Conservation (phyloP, 495 filamentous ascomycete species). For the Trypethelium eluteriae region DNA sequence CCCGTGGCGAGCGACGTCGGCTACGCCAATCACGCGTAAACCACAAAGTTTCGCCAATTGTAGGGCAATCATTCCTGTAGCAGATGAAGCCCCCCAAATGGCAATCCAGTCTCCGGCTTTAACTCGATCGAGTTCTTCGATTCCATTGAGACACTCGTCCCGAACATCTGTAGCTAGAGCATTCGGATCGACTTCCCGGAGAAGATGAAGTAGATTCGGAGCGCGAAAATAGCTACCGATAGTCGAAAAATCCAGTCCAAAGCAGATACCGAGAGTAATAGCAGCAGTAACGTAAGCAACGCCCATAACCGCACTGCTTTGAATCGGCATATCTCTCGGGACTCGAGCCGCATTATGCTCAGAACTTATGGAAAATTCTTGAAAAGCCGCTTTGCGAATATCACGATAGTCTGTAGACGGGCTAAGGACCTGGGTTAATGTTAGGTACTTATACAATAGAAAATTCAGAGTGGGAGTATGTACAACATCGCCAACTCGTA, state of each 20-base stretch:
- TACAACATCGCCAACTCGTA: conserved; percentile 51
- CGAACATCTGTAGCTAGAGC: conserved; percentile 47
- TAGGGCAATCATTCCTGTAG: conserved; percentile 50
- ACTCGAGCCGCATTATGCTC: conserved; percentile 57
- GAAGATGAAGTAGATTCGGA: conserved; percentile 45
- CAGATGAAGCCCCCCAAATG: conserved; percentile 62
- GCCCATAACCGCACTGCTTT: conserved; percentile 52
- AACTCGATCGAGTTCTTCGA: conserved; percentile 39
- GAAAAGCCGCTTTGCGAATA: conserved; percentile 59
- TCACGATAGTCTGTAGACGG: conserved; percentile 64
- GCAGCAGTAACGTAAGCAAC: conserved; percentile 57
- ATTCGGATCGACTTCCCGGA: conserved; percentile 36
- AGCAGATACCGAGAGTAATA: conserved; percentile 43
- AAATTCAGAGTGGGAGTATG: conserved; percentile 39
- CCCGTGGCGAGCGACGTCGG: conserved; percentile 56
- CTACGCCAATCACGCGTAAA: conserved; percentile 50
- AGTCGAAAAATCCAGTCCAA: conserved; percentile 46
- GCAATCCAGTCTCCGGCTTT: conserved; percentile 55
- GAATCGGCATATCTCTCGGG: conserved; percentile 40
- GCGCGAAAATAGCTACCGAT: conserved; percentile 36
- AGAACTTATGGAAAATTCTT: conserved; percentile 57
- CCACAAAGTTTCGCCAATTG: conserved; percentile 55
- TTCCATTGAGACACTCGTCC: conserved; percentile 46
- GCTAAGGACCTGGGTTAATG: conserved; percentile 12
- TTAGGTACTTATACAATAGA: background rate